Base-by-base conservation (phyloP, 2,329 filamentous ascomycete genomes). In the Botrytis aclada region DNA sequence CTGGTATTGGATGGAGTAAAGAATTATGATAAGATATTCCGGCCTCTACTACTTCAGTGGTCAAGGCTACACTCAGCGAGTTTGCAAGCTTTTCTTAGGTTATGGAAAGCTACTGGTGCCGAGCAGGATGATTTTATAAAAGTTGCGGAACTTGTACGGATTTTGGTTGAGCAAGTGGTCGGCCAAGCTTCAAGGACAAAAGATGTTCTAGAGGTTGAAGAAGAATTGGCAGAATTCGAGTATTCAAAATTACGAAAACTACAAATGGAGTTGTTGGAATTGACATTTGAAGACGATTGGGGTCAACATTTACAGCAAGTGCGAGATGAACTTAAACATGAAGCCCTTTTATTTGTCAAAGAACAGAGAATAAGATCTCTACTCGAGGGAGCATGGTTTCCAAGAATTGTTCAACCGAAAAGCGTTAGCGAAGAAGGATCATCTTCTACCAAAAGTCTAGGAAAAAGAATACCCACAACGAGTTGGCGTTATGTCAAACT, bases 251-350 rank as follows among this genome's bases (percentile, higher is more conserved):
- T 98, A 71, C 89, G 96, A 69, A 90, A 94, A 79, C 85, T 97
- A 71, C 96, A 99, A 82, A 98, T 98, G 94, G 93, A 97, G 77
- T 86, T 98, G 18, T 85, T 98, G 7, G 93, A 97, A 80, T 85
- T 96, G 76, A 93, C 94, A 0, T 98, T 98, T 80, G 95, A 98
- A 81, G 93, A 97, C 80, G 93, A 93, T 66, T 99, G 96, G 96
- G 95, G 95, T 20, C 89, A 93, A 75, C 94, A 98, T 82, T 86
- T 99, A 41, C 89, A 89, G 76, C 93, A 96, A 82, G 93, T 97
- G n/a, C 92, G 94, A 47, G 94, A 98, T 71, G 94, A 97, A 81
- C 86, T 98, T 62, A 92, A 93, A 77, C 90, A 95, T 78, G 96
- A 99, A 82, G 94, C 95, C 18, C 84, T 98, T 71, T 93, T 97